Evolutionary conservation across 2,329 filamentous ascomycete species (phyloP).

Genomic region (Aquanectria penicillioides): DNA sequence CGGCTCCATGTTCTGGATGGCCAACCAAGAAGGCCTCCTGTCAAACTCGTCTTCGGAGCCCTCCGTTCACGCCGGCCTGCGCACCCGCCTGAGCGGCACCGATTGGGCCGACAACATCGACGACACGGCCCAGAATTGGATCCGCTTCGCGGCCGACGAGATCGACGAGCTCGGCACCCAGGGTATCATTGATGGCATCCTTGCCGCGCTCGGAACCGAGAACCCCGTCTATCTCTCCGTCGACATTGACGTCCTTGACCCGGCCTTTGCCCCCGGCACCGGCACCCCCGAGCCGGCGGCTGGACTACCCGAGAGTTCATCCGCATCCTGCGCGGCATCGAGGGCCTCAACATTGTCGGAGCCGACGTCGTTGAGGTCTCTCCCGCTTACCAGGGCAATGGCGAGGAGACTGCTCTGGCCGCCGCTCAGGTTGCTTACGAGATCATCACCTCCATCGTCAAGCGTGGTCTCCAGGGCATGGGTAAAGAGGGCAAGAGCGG

Average conservation of each 20-base stretch:
- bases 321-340: slow-evolving; percentile 81
- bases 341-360: slow-evolving; percentile 85
- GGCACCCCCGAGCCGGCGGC: slow-evolving; percentile 89
- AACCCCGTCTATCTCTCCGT: slow-evolving; percentile 82
- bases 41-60: slow-evolving; percentile 74
- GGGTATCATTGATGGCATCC: slow-evolving; percentile 76
- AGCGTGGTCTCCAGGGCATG: slow-evolving; percentile 55
- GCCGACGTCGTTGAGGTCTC: slow-evolving; percentile 89
- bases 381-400: slow-evolving; percentile 83
- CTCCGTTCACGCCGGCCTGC: slow-evolving; percentile 83
- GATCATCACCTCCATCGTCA: slow-evolving; percentile 81
- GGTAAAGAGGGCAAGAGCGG: slow-evolving; percentile 45
- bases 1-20: slow-evolving; percentile 92
- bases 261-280: slow-evolving; percentile 73
- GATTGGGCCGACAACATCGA: slow-evolving; percentile 76
- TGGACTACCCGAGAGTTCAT: slow-evolving; percentile 93
- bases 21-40: slow-evolving; percentile 82
- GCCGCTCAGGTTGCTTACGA: slow-evolving; percentile 88
- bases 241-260: slow-evolving; percentile 90
- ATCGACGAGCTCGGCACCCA: slow-evolving; percentile 83
- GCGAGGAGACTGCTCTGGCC: slow-evolving; percentile 84
- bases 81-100: slow-evolving; percentile 76
- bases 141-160: slow-evolving; percentile 82
- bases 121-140: slow-evolving; percentile 80
- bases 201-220: slow-evolving; percentile 77